Conservation (phyloP, 1,139 yeast species). For the Suzukiozyma palmioleophila region DNA sequence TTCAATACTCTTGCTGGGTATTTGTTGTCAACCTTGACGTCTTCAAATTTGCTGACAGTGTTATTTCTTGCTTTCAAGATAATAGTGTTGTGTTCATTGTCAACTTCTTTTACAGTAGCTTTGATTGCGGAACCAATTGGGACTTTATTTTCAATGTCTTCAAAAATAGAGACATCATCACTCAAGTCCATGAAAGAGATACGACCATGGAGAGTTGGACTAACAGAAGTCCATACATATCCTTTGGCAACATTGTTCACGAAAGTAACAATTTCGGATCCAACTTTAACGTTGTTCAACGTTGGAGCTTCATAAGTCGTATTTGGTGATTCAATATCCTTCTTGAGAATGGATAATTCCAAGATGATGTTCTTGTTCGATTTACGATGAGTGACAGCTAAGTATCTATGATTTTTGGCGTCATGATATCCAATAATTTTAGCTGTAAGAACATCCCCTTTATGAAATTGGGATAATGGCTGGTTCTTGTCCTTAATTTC, state of each 20-base stretch:
- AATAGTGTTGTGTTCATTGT: constrained; percentile 48
- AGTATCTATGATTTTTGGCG: constrained; percentile 61
- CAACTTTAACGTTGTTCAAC: constrained; percentile 37
- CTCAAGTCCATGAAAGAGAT: constrained; percentile 64
- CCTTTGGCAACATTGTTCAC: constrained; percentile 53
- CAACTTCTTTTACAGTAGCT: constrained; percentile 53
- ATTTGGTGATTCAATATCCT: constrained; percentile 17
- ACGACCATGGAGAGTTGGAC: constrained; percentile 67
- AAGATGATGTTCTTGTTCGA: constrained; percentile 53
- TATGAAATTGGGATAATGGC: constrained; percentile 59
- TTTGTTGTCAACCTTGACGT: constrained; percentile 53
- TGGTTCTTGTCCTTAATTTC: constrained; percentile 55
- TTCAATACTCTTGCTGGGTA: constrained; percentile 66
- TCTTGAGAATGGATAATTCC: constrained; percentile 58
- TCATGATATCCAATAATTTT: constrained; percentile 78
- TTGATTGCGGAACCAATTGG: constrained; percentile 71
- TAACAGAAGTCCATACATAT: constrained; percentile 62
- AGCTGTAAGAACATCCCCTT: constrained; percentile 56
- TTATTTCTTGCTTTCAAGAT: constrained; percentile 48
- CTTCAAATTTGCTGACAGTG: constrained; percentile 39
- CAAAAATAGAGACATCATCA: constrained; percentile 48
- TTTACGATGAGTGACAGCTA: constrained; percentile 61
- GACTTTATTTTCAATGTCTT: constrained; percentile 49
- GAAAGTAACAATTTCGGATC: constrained; percentile 43
- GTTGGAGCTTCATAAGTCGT: constrained; percentile 24